These are phyloP conservation scores for Trichosphaerium sp. DNA, from an alignment of 78 protist species.

Conservation along the genomic window DNA sequence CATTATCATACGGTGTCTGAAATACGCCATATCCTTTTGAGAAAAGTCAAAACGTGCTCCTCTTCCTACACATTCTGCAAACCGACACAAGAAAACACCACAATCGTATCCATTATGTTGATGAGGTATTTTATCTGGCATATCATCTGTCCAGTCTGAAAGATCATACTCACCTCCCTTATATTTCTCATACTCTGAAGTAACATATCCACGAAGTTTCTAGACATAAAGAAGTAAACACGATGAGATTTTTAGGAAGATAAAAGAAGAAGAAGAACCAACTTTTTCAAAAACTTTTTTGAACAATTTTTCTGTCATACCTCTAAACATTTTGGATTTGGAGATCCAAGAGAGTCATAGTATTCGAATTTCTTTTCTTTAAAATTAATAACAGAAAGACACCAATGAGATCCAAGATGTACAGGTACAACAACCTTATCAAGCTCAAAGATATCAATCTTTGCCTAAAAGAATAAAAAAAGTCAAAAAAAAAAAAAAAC, in stretches of 20 bases:
- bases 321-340: slow-evolving; percentile 1
- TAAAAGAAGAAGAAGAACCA: not conserved
- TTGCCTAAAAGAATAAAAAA: not conserved
- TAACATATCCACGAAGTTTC: slow-evolving; percentile 2
- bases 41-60: slow-evolving; percentile 10
- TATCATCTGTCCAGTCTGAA: slow-evolving; percentile 5
- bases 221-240: not conserved
- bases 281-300: not conserved
- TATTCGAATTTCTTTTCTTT: slow-evolving; percentile 48
- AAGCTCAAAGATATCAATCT: slow-evolving; percentile 48
- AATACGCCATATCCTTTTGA: slow-evolving; percentile 33
- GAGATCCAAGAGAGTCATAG: slow-evolving; percentile 49
- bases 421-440: slow-evolving; percentile 69
- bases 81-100: slow-evolving; percentile 70
- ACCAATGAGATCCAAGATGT: slow-evolving; percentile 77
- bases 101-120: slow-evolving; percentile 73
- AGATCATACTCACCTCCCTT: slow-evolving; percentile 12
- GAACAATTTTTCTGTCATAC: too few species aligned
- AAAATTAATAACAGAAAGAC: slow-evolving; percentile 60
- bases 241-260: not conserved
- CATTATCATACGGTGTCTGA: slow-evolving; percentile 16
- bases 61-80: slow-evolving; percentile 48
- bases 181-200: slow-evolving; percentile 23
- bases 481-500: not conserved
- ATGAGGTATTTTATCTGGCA: slow-evolving; percentile 29